Evolutionary conservation across 2,329 filamentous ascomycete species (phyloP).

Genomic region (Blastomyces emzantsi): DNA sequence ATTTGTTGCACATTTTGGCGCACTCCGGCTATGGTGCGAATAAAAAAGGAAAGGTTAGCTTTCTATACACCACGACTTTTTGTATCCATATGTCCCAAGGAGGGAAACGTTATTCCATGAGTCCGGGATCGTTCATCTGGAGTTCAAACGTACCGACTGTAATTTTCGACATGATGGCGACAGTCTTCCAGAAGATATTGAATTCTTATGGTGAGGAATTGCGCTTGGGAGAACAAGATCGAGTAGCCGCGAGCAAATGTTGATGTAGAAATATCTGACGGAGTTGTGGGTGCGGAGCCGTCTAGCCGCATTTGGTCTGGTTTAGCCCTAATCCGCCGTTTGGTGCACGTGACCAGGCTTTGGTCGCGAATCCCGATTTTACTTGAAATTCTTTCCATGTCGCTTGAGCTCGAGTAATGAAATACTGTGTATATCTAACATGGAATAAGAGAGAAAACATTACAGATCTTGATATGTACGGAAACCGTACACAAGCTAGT

Average conservation of each 20-base stretch:
- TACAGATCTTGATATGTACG: background rate
- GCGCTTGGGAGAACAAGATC: constrained; percentile 25
- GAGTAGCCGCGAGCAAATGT: constrained; percentile 5
- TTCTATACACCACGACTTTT: background rate
- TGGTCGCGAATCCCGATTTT: too few species aligned
- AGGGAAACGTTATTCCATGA: constrained; percentile 6
- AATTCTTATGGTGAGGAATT: constrained; percentile 66
- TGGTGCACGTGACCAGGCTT: background rate
- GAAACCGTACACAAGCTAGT: background rate
- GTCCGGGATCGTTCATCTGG: constrained; percentile 12
- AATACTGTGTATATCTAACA: background rate
- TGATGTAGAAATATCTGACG: background rate
- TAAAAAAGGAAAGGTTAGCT: constrained; percentile 5
- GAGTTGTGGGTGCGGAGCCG: constrained; percentile 11
- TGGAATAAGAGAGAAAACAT: background rate
- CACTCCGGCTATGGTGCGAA: constrained; percentile 61
- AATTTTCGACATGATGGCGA: constrained; percentile 51
- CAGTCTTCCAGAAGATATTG: constrained; percentile 74
- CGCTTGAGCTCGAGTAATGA: too few species aligned
- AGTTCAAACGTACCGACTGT: constrained; percentile 43
- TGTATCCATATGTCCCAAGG: background rate
- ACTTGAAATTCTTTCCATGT: too few species aligned
- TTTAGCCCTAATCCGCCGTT: constrained; percentile 10
- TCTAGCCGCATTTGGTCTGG: constrained; percentile 14
- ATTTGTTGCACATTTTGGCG: constrained; percentile 88